A percentile compares a stretch with the other conserved stretches of the same genome.
phyloP scores from a whole-genome alignment of 1,139 yeast genomes.

The Candida sanyaensis region DNA sequence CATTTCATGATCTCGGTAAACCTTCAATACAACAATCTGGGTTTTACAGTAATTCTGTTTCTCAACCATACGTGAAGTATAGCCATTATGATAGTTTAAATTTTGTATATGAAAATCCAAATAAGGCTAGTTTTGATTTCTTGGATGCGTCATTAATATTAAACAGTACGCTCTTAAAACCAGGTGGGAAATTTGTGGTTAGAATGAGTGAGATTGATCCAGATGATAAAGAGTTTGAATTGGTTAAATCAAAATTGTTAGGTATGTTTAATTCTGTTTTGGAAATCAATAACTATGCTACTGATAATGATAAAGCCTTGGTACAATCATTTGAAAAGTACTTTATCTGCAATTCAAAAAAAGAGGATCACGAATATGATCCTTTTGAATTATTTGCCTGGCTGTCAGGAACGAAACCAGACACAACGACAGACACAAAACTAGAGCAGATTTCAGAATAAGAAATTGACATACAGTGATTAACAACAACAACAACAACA shows the following conservation, averaged over 20 bases:
- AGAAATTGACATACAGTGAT: background rate
- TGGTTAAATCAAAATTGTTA: slow-evolving; percentile 57
- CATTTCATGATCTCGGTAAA: slow-evolving; percentile 85
- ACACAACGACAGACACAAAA: no score
- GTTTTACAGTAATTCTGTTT: slow-evolving; percentile 71
- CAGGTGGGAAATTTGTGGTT: slow-evolving; percentile 73
- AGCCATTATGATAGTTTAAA: slow-evolving; percentile 28
- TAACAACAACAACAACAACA: background rate
- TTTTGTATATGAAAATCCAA: slow-evolving; percentile 25
- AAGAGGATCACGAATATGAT: slow-evolving; percentile 37
- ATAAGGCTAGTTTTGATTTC: slow-evolving; percentile 52
- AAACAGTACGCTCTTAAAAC: slow-evolving; percentile 65
- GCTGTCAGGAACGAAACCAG: no score
- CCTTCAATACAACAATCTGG: slow-evolving; percentile 69
- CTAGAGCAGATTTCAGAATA: no score
- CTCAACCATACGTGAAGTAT: slow-evolving; percentile 59
- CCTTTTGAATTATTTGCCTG: slow-evolving; percentile 44
- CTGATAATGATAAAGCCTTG: background rate
- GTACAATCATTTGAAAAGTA: slow-evolving; percentile 62
- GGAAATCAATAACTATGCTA: slow-evolving; percentile 15
- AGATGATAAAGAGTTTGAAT: slow-evolving; percentile 52
- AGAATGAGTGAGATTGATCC: slow-evolving; percentile 65
- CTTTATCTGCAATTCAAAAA: slow-evolving; percentile 63
- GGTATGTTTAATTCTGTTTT: slow-evolving; percentile 60
- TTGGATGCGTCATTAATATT: slow-evolving; percentile 89